These are phyloP conservation scores for Umbelopsis isabellina DNA, from an alignment of 192 early-diverging fungal genomes.

Conservation along the genomic window DNA sequence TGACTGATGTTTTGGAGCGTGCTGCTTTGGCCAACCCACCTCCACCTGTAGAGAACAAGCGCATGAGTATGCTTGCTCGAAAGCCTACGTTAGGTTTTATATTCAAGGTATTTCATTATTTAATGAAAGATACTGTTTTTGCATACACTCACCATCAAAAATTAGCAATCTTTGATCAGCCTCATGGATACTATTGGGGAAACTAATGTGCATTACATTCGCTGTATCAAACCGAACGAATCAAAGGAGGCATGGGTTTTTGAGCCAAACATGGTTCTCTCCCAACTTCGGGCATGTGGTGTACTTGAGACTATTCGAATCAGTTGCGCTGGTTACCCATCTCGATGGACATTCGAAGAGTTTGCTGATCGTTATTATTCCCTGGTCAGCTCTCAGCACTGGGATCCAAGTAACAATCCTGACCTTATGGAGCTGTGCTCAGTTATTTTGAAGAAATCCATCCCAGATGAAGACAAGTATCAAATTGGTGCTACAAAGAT, in stretches of 20 bases:
- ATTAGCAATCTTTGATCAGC: conserved; percentile 75
- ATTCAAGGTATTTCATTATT: conserved; percentile 67
- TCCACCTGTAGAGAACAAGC: conserved; percentile 48
- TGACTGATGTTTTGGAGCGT: conserved; percentile 76
- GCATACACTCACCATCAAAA: neutral
- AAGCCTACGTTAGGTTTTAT: conserved; percentile 94
- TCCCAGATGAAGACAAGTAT: conserved; percentile 84
- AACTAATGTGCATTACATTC: conserved; percentile 96
- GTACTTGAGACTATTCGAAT: conserved; percentile 99
- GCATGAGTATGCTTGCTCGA: conserved; percentile 58
- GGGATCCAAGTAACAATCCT: conserved; percentile 42
- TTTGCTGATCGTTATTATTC: conserved; percentile 87
- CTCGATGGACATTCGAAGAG: conserved; percentile 85
- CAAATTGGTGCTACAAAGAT: conserved; percentile 96
- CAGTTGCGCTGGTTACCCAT: conserved; percentile 99
- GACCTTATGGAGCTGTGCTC: conserved; percentile 63
- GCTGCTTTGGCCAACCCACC: conserved; percentile 42
- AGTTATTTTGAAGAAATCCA: conserved; percentile 64
- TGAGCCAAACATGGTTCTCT: conserved; percentile 92
- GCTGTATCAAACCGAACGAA: conserved; percentile 99
- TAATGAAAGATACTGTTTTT: neutral
- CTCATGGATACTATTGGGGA: conserved; percentile 94
- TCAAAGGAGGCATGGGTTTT: conserved; percentile 89
- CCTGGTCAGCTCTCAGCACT: conserved; percentile 53
- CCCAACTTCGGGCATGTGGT: conserved; percentile 97